Base-by-base conservation (phyloP, 805 yeast genomes). In the Scheffersomyces stipitis region DNA sequence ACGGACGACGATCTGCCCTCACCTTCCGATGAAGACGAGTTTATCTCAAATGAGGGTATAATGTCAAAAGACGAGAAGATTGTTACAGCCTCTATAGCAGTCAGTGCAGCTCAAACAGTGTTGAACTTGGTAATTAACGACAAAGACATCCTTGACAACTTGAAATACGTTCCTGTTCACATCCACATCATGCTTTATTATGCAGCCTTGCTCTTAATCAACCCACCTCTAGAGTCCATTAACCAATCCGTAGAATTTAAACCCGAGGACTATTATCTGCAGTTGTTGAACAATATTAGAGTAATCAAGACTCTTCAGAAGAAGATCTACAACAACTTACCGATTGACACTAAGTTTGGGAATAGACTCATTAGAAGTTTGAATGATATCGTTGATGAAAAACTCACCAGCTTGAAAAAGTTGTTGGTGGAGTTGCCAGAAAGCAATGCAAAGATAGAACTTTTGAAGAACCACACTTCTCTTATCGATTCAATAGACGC, bases 181-280 rank as follows among this genome's bases (percentile, higher is more conserved):
- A 78, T 82, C 28, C 86, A 81, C 51, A 71, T 82, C 34, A 81
- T 82, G 86, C 58, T 81, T 9, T 82, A 81, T 51, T 81, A 80
- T 46, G 83, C 87, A 2, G 81, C 83, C 0, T 56, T 81, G 35
- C 56, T 81, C 18, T 58, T 80, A 4, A 56, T 81, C 26, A 73
- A 74, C 39, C 76, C 81, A 2, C 78, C 76, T 0, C 41, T 51
- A 3, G 56, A 62, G 20, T 47, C 61, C 5, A 46, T 41, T 24
- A 43, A 58, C 27, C 50, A 49, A 10, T 45, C 49, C 5, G 46
- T 54, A 2, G 51, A 58, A 24, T 51, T 53, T 13, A 54, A 54
- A 12, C 57, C 51, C 2, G 51, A 45, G 7, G 50, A 52, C 1
- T 49, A 55, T 20, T 55, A 54, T 31, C 41, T 48, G 15, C 57